These are phyloP conservation scores for Hawksworthiomyces lignivorus DNA, from an alignment of 2,329 filamentous ascomycete species.

Conservation along the genomic window DNA sequence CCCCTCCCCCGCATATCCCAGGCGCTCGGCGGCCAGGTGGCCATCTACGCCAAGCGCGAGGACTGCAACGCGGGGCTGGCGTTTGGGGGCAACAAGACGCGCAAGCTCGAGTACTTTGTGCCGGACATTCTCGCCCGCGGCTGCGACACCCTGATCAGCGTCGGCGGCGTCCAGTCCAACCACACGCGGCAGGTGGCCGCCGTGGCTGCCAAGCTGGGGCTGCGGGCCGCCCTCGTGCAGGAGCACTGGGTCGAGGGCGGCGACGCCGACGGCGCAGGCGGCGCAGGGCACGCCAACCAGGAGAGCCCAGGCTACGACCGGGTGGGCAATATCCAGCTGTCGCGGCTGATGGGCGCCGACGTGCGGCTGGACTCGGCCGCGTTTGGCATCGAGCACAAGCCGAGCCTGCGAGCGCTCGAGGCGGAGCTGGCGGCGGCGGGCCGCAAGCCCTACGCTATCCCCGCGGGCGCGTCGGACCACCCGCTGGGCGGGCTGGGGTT, in stretches of 20 bases:
- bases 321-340: conserved; percentile 66
- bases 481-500: conserved; percentile 63
- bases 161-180: conserved; percentile 63
- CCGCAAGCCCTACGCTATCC: conserved; percentile 62
- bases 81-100: conserved; percentile 61
- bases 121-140: conserved; percentile 52
- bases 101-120: conserved; percentile 63
- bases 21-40: conserved; percentile 51
- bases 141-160: conserved; percentile 55
- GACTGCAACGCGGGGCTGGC: conserved; percentile 63
- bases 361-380: conserved; percentile 49
- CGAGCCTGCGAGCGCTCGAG: conserved; percentile 50
- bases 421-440: conserved; percentile 16
- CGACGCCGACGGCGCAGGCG: too few species aligned
- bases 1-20: conserved; percentile 55
- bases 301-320: conserved; percentile 51
- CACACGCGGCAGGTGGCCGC: conserved; percentile 62
- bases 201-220: conserved; percentile 48
- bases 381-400: conserved; percentile 64
- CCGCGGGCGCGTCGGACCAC: conserved; percentile 63
- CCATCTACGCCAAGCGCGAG: conserved; percentile 64
- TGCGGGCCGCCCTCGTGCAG: conserved; percentile 52
- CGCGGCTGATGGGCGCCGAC: conserved; percentile 59
- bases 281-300: too few species aligned
- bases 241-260: conserved; percentile 62